Evolutionary conservation across 179 eudicot species (phyloP).

Genomic region (Silene noctiflora): DNA sequence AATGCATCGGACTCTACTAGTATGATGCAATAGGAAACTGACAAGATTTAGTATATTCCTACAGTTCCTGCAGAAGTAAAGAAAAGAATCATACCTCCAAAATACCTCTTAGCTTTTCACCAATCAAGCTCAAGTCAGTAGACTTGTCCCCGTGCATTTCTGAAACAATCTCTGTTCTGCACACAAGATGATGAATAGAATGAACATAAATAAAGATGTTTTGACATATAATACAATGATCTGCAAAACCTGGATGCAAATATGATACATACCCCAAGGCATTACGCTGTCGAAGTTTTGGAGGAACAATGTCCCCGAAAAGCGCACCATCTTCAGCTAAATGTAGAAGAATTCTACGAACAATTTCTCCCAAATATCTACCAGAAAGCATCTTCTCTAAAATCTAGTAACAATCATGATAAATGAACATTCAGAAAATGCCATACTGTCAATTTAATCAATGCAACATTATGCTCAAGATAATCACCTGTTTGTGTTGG

Average conservation of each 20-base stretch:
- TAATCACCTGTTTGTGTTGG: conserved; percentile 62
- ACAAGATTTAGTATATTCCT: neutral
- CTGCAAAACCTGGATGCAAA: neutral
- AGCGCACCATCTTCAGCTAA: conserved; percentile 56
- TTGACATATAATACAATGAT: neutral
- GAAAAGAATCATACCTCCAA: conserved; percentile 38
- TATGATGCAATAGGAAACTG: too few species aligned
- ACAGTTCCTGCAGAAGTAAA: conserved; percentile 18
- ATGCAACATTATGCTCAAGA: conserved; percentile 14
- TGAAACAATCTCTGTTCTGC: conserved; percentile 57
- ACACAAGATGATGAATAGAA: neutral
- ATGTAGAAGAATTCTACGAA: conserved; percentile 57
- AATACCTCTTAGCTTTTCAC: conserved; percentile 32
- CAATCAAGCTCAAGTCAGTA: conserved; percentile 42
- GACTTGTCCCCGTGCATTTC: conserved; percentile 61
- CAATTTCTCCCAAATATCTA: conserved; percentile 87
- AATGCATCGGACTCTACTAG: too few species aligned
- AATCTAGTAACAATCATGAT: conserved; percentile 27
- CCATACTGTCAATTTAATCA: neutral
- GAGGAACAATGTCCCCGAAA: conserved; percentile 54
- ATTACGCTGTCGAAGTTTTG: conserved; percentile 40
- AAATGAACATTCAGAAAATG: neutral
- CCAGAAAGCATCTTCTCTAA: conserved; percentile 92
- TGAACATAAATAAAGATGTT: neutral
- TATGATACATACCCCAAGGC: conserved; percentile 46